Evolutionary conservation across 2,329 filamentous ascomycete genomes (phyloP), one percentile per base, ranked within the genome.

Genomic region (Alternaria gaisen): DNA sequence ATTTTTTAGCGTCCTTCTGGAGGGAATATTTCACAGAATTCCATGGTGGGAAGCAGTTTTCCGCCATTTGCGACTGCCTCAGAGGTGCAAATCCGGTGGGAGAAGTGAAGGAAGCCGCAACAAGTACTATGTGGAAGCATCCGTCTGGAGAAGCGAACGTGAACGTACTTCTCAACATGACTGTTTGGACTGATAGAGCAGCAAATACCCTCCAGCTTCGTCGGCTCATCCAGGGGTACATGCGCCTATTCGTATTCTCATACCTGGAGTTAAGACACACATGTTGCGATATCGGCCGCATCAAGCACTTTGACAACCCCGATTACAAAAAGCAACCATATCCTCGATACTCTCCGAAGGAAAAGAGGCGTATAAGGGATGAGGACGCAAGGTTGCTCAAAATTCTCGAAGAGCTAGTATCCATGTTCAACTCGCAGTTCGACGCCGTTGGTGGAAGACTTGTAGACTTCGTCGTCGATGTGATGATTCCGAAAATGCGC

Each of bases 291-390:
- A 20, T 18, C 24, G 1, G 3, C 1, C 26, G 43, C 10, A 14
- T 14, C 0, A 0, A 4, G 0, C 41, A 43, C 41, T 2, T 0
- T 0, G 11, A 9, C 0, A 0, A 5, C 5, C 43, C 43, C 14
- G 2, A 47, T 5, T 16, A 1, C 0, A 14, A 5, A 3, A 4
- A 5, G 2, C 10, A 32, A 20, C 43, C 43, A 16, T 16, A 32
- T 2, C 43, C 11, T 20, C 43, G 43, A 26, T 47, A 47, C 30
- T 2, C n/a, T 9, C 11, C 26, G 12, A 47, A 3, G 5, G 26
- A 32, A 8, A 0, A 12, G 0, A 16, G 26, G 4, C 43, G 43
- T 26, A 32, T 47, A 8, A 30, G 1, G 10, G 3, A 20, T 1
- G 43, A 47, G 26, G 43, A 47, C 6, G 16, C 43, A 5, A 26